Conservation (phyloP, 179 eudicot species). For the Drosera spatulata region DNA sequence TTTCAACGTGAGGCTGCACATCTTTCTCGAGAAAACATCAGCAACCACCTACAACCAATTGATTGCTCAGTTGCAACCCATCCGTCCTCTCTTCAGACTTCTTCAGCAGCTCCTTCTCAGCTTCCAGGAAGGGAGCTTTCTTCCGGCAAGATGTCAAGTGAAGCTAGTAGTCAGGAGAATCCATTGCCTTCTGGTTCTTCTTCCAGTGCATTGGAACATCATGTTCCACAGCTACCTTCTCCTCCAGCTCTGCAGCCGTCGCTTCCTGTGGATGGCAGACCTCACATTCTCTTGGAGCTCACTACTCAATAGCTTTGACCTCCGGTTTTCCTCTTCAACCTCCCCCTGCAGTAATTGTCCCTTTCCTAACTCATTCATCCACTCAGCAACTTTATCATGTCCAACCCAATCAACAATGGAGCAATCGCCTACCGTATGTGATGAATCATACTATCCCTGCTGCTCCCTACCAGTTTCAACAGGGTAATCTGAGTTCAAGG, state of each 20-base stretch:
- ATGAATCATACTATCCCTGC: conserved; percentile 19
- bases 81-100: conserved; percentile 18
- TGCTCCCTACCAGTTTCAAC: conserved; percentile 37
- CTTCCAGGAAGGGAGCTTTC: conserved; percentile 17
- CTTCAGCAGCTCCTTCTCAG: conserved; percentile 16
- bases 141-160: conserved; percentile 9
- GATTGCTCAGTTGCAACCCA: conserved; percentile 14
- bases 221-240: conserved; percentile 22
- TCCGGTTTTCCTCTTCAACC: conserved; percentile 18
- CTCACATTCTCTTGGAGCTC: conserved; percentile 19
- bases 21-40: conserved; percentile 11
- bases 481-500: conserved; percentile 29
- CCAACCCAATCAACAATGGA: conserved; percentile 38
- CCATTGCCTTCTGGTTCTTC: conserved; percentile 13
- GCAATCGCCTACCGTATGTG: conserved; percentile 20
- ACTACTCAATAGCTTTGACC: conserved; percentile 20
- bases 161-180: conserved; percentile 11
- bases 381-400: conserved; percentile 34
- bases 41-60: background rate
- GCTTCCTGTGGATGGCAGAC: conserved; percentile 16
- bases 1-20: conserved; percentile 11
- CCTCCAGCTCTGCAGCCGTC: conserved; percentile 23
- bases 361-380: conserved; percentile 29
- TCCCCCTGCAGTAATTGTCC: conserved; percentile 14
- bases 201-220: conserved; percentile 16